Evolutionary conservation across 192 early-diverging fungal genomes (phyloP).

Genomic region (Coemansia sp.): DNA sequence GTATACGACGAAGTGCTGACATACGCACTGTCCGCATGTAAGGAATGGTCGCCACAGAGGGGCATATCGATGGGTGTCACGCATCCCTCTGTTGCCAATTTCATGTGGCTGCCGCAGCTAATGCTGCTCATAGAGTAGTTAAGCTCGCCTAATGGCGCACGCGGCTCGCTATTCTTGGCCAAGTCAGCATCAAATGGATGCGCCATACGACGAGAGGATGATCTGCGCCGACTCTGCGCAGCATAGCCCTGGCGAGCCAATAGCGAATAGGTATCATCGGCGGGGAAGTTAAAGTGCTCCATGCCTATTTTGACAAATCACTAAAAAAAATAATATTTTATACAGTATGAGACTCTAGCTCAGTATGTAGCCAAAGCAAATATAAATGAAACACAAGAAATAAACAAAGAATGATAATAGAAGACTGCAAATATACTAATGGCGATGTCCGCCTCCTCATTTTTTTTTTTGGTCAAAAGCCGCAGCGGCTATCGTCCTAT

Average conservation of each 20-base stretch:
- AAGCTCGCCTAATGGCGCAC: not conserved
- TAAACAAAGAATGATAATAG: not conserved
- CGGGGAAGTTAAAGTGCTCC: conserved; percentile 30
- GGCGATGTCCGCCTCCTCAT: not conserved
- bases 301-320: conserved; percentile 9
- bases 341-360: not conserved
- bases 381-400: not conserved
- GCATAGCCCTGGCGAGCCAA: conserved; percentile 45
- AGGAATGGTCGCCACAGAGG: not conserved
- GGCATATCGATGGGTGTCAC: conserved; percentile 17
- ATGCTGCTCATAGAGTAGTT: not conserved
- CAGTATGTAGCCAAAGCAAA: not conserved
- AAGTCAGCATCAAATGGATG: not conserved
- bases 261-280: conserved; percentile 26
- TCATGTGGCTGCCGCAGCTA: not conserved
- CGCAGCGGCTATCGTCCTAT: not conserved
- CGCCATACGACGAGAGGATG: not conserved
- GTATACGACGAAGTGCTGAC: conserved; percentile 11
- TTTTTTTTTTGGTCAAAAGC: not conserved
- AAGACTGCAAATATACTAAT: not conserved
- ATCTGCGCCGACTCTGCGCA: conserved; percentile 34
- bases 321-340: not conserved
- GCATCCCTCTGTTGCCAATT: not conserved
- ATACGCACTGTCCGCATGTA: not conserved
- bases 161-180: not conserved